Evolutionary conservation across 1,139 yeast genomes (phyloP), one percentile per base, ranked within the genome.

Genomic region (Neolecta irregularis): DNA sequence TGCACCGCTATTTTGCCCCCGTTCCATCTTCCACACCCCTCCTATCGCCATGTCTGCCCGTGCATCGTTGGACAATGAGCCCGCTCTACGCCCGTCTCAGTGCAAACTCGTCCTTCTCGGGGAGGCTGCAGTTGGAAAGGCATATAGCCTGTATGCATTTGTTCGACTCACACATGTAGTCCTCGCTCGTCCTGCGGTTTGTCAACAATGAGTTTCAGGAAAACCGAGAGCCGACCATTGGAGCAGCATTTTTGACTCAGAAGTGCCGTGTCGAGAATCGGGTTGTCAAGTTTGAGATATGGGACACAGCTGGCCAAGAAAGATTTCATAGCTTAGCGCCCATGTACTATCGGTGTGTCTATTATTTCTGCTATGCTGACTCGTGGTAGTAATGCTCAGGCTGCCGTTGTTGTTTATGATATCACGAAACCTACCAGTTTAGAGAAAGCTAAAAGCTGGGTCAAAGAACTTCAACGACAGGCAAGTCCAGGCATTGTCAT

Each of bases 361-460:
- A 2, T 22, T n/a, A n/a, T 22, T 11, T 3, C 11, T 11, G 24
- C 24, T 22, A 22, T 22, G 24, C 24, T 22, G 11, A 22, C 24
- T n/a, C 11, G 3, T 22, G 11, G 24, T 22, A 11, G 24, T 11
- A 22, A 22, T n/a, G 96, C 98, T n/a, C 96, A 88, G 56, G 93
- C 94, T 24, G 98, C 98, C 0, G 62, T 88, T 45, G 95, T 88
- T 7, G 96, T 88, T 6, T 88, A 88, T 54, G 98, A 88, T 53
- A 72, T 88, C 45, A 85, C 96, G 32, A 88, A 88, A 54, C 95
- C 96, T 2, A 92, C 93, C n/a, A 77, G 93, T 15, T 85, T 88
- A 50, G 79, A 88, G 51, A 85, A 88, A 57, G 98, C 96, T n/a
- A 75, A 96, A 50, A 95, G 85, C 57, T 88, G 98, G 98, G 95